Evolutionary conservation across 2,329 filamentous ascomycete species (phyloP).

Genomic region (Pseudonectria foliicola): DNA sequence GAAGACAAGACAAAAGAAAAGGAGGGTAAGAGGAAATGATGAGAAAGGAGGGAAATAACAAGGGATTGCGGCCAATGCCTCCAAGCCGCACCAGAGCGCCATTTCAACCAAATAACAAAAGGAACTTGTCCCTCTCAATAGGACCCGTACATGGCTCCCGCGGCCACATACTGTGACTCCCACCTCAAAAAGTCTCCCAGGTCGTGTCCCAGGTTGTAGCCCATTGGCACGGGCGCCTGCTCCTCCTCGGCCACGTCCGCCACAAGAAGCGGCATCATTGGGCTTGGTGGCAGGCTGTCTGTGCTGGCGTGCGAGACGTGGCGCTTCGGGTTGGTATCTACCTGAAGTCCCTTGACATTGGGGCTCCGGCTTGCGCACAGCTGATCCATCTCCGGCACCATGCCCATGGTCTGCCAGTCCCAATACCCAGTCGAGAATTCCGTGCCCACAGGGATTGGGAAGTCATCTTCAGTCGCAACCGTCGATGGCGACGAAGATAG

Average conservation of each 20-base stretch:
- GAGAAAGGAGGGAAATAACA: constrained; percentile 1
- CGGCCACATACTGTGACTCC: constrained; percentile 46
- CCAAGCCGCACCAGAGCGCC: constrained; percentile 1
- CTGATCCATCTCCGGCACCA: constrained; percentile 23
- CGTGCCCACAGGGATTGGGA: constrained; percentile 30
- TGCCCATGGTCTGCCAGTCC: constrained; percentile 20
- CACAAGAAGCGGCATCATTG: constrained; percentile 36
- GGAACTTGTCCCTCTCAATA: constrained; percentile 4
- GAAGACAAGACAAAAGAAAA: constrained; percentile 5
- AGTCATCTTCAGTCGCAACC: constrained; percentile 26
- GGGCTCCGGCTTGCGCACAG: constrained; percentile 24
- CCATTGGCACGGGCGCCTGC: constrained; percentile 43
- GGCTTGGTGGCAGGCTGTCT: constrained; percentile 42
- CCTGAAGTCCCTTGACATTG: constrained; percentile 28
- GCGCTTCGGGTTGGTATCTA: constrained; percentile 27
- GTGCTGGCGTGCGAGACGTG: constrained; percentile 20
- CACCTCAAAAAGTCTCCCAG: constrained; percentile 52
- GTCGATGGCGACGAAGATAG: constrained; percentile 22
- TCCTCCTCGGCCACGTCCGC: constrained; percentile 29
- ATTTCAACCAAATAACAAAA: neutral
- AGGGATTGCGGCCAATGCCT: constrained; percentile 1
- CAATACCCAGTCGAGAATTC: constrained; percentile 29
- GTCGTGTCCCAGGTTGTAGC: constrained; percentile 53
- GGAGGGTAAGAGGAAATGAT: neutral
- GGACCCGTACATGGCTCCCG: constrained; percentile 19